phyloP scores from a whole-genome alignment of 2,329 filamentous ascomycete species.

The Aspergillus cejpii region DNA sequence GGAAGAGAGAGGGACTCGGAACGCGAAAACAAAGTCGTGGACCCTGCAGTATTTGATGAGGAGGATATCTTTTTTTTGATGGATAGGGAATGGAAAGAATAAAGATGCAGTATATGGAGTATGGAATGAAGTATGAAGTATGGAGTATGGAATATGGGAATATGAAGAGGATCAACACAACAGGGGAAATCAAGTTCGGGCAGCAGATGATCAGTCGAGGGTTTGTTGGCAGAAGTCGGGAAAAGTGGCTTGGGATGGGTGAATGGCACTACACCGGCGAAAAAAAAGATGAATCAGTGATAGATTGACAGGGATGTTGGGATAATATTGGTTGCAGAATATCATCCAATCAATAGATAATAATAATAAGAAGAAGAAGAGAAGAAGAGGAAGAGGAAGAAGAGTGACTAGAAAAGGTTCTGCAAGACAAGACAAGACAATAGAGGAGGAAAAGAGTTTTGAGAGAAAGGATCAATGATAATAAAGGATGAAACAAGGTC shows the following conservation, averaged over 20 bases:
- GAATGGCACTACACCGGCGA: slow-evolving; percentile 17
- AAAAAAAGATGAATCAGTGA: slow-evolving; percentile 27
- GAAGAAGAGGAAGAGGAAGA: neutral
- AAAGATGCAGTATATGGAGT: no score
- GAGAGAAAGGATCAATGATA: neutral
- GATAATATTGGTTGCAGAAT: slow-evolving; percentile 19
- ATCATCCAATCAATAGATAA: slow-evolving; percentile 4
- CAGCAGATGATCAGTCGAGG: slow-evolving; percentile 27
- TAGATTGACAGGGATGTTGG: slow-evolving; percentile 33
- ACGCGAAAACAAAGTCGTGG: no score
- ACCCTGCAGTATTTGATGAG: no score
- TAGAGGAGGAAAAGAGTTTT: neutral
- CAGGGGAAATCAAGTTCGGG: slow-evolving; percentile 31
- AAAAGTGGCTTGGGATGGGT: slow-evolving; percentile 24
- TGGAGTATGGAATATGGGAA: slow-evolving; percentile 12
- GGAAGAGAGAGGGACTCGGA: no score
- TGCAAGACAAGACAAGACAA: slow-evolving; percentile 1
- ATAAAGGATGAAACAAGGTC: neutral
- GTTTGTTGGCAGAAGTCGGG: slow-evolving; percentile 26
- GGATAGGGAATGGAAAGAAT: no score
- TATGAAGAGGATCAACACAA: slow-evolving; percentile 21
- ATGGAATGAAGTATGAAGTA: no score
- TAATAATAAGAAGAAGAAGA: slow-evolving; percentile 5
- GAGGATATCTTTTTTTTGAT: no score
- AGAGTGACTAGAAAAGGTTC: slow-evolving; percentile 4